These are phyloP conservation scores for Solanum tacnaense DNA, from an alignment of 257 asterid species.

Conservation along the genomic window DNA sequence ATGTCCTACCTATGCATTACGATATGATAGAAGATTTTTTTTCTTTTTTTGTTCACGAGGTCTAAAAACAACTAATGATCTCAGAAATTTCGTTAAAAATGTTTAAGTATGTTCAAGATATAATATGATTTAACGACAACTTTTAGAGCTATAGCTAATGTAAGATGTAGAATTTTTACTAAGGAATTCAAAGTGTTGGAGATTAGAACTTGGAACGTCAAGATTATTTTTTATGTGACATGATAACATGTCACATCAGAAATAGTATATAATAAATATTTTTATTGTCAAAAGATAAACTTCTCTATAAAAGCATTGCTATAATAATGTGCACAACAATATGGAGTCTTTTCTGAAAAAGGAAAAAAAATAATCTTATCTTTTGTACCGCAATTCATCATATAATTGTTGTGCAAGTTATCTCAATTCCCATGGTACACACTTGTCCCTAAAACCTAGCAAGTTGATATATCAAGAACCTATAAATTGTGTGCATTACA, in stretches of 20 bases:
- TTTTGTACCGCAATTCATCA: background rate
- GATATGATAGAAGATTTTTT: background rate
- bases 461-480: background rate
- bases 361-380: background rate
- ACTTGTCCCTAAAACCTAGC: background rate
- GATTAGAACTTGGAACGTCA: no score
- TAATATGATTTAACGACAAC: background rate
- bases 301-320: background rate
- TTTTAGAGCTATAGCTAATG: background rate
- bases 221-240: background rate
- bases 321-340: background rate
- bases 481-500: background rate
- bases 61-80: background rate
- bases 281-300: background rate
- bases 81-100: background rate
- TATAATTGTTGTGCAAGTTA: background rate
- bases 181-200: background rate
- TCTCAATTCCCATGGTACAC: background rate
- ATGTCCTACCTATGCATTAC: background rate
- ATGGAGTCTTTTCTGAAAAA: background rate
- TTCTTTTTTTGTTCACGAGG: rapidly evolving
- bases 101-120: no score
- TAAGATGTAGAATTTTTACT: no score
- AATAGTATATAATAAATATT: background rate
- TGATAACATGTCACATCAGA: background rate